Evolutionary conservation across 108 stramenopile species (phyloP), one percentile per base, ranked within the genome.

Genomic region (Skeletonema menzelii): DNA sequence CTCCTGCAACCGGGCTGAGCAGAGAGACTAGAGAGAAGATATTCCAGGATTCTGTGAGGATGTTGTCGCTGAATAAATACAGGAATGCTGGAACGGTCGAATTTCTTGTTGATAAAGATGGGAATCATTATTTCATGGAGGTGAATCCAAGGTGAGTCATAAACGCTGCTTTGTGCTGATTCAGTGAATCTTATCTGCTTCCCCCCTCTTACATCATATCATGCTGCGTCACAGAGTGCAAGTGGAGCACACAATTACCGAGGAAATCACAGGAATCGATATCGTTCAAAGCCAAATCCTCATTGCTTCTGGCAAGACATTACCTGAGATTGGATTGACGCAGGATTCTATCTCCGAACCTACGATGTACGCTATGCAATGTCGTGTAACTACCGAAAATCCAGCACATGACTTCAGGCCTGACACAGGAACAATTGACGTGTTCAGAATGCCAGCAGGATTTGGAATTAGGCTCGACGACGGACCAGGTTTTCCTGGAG

Each of bases 31-130:
- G 97, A 32, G 66, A 87, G 38, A 69, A 58, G 13, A 90, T 99
- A 69, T 83, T 95, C 27, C 72, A 89, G 56, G 93, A 96, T 69
- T 90, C 97, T 13, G 71, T 88, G 24, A 66, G 75, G 26, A 82
- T 98, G 56, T 62, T 91, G 59, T 58, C 71, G n/a, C 38, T 59
- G 34, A 92, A 90, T 61, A 95, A 96, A 20, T 97, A 97, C 83
- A 69, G 86, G 62, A 97, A 97, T 77, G 96, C 97, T 8, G 98
- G 97, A 20, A 99, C 98, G 8, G 97, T 98, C 4, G 98, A 99
- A 82, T 99, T 98, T 68, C 74, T 99, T 22, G 97, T 99, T 30
- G 98, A 98, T 68, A 83, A 96, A 76, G 57, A 89, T 64, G 88
- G 91, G 38, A 57, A 88, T 32, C 88, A 95, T 73, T 97, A 93